Evolutionary conservation across 208 protist species (phyloP).

Genomic region (Angomonas deanei): DNA sequence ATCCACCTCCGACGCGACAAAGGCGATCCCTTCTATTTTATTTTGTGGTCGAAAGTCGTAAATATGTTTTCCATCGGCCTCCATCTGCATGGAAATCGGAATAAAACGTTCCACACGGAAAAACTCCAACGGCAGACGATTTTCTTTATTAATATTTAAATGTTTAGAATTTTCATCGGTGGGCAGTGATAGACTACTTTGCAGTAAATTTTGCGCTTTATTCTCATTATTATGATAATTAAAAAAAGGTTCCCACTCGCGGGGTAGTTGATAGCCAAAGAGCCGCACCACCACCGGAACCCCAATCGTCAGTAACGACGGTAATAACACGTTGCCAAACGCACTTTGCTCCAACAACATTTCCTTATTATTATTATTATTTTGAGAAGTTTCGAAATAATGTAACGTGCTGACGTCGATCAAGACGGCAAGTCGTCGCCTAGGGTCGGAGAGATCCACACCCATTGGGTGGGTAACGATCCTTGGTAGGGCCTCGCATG

Average conservation of each 20-base stretch:
- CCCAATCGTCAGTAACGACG: conserved; percentile 58
- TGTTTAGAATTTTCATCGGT: not conserved
- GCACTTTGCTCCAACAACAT: conserved; percentile 17
- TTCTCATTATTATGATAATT: not conserved
- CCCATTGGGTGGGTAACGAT: conserved; percentile 67
- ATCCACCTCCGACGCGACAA: conserved; percentile 72
- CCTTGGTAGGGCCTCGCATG: conserved; percentile 51
- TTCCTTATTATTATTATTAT: conserved; percentile 5
- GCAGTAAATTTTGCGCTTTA: not conserved
- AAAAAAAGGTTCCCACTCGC: conserved; percentile 59
- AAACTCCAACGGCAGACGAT: conserved; percentile 43
- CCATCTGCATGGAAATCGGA: conserved; percentile 83
- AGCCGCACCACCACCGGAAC: conserved; percentile 74
- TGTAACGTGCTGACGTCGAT: not conserved
- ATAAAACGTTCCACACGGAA: conserved; percentile 86
- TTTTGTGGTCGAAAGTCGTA: conserved; percentile 69
- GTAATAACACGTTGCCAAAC: conserved; percentile 52
- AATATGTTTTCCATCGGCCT: conserved; percentile 80
- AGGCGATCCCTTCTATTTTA: conserved; percentile 77
- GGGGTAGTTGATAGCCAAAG: conserved; percentile 64
- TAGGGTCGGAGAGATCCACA: no score
- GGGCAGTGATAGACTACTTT: no score
- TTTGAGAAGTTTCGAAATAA: not conserved
- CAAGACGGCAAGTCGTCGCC: not conserved
- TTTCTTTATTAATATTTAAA: not conserved